These are phyloP conservation scores for Hirsutella rhossiliensis DNA, from an alignment of 2,329 filamentous ascomycete species.

Conservation along the genomic window DNA sequence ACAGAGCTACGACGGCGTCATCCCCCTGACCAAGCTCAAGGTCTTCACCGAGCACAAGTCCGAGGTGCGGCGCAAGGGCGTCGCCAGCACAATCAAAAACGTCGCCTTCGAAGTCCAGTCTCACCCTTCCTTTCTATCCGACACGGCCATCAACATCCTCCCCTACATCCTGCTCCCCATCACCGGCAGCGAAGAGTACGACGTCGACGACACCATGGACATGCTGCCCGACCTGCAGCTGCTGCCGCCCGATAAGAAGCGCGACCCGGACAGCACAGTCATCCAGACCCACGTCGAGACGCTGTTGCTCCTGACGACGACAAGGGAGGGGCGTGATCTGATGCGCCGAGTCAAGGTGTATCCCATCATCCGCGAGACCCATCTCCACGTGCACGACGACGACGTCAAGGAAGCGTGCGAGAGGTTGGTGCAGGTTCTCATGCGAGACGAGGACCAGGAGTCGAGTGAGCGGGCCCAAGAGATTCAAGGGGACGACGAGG, in stretches of 20 bases:
- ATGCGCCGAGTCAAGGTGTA: slow-evolving; percentile 75
- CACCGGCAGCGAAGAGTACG: slow-evolving; percentile 77
- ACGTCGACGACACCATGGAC: slow-evolving; percentile 70
- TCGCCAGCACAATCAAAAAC: slow-evolving; percentile 94
- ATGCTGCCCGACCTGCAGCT: slow-evolving; percentile 90
- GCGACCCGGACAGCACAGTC: slow-evolving; percentile 66
- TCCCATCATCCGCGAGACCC: slow-evolving; percentile 76
- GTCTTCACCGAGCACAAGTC: slow-evolving; percentile 91
- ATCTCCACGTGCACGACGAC: slow-evolving; percentile 66
- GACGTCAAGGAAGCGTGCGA: slow-evolving; percentile 77
- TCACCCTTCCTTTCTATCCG: slow-evolving; percentile 58
- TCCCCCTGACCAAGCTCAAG: slow-evolving; percentile 84
- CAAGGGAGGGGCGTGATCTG: slow-evolving; percentile 58
- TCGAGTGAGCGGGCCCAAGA: slow-evolving; percentile 34
- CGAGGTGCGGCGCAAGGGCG: slow-evolving; percentile 74
- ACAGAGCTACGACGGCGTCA: slow-evolving; percentile 66
- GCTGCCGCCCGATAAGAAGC: slow-evolving; percentile 76
- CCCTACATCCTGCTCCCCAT: slow-evolving; percentile 85
- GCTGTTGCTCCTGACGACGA: slow-evolving; percentile 70
- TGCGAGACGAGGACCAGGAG: slow-evolving; percentile 49
- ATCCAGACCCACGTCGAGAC: slow-evolving; percentile 85
- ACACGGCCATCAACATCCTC: slow-evolving; percentile 65
- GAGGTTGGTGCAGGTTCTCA: slow-evolving; percentile 76
- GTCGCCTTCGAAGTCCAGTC: slow-evolving; percentile 69
- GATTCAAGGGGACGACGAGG: slow-evolving; percentile 36